Evolutionary conservation across 345 rosid genomes (phyloP), one percentile per base, ranked within the genome.

Genomic region (Trapa bicornis): DNA sequence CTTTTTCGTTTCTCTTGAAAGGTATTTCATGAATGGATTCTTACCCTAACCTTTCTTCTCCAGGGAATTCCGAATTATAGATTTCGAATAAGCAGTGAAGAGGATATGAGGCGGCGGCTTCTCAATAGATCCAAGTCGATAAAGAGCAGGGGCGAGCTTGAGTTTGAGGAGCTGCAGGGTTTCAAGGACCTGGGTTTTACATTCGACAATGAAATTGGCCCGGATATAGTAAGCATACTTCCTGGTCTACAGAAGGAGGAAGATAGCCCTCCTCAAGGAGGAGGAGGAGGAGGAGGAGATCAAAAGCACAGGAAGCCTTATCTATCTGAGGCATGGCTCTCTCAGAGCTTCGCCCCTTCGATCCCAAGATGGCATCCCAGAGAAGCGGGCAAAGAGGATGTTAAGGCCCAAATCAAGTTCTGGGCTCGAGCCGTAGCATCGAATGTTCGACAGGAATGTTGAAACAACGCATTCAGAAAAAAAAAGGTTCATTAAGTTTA

Each of bases 111-210:
- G 68, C 62, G 73, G 56, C 61, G 75, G 17, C 48, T 65, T 57
- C 70, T 67, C 2, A 54, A 38, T 65, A 33, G 35, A 61, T 66
- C 66, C 52, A 67, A 72, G 66, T 72, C 70, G 3, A 9, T 56
- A 61, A 71, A 54, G 73, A 71, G 73, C 54, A 39, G 69, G 37
- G 88, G 79, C 47, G 76, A 82, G 75, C 68, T 85, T 61, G 89
- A 84, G 22, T 65, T 67, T 22, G 72, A 85, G 64, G 81, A 82
- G 75, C 74, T 81, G 41, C 75, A 77, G 70, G 80, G 81, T 43
- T 76, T 82, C 64, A 80, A 77, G 69, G 87, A 86, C 54, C 65
- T 81, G 58, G 86, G 84, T 15, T 84, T 72, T 72, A 72, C 69
- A 32, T 73, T 76, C 60, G 80, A 84, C 67, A 47, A 80, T 32